Conservation (phyloP, 108 stramenopile genomes). For the Fragilaria crotonensis region DNA sequence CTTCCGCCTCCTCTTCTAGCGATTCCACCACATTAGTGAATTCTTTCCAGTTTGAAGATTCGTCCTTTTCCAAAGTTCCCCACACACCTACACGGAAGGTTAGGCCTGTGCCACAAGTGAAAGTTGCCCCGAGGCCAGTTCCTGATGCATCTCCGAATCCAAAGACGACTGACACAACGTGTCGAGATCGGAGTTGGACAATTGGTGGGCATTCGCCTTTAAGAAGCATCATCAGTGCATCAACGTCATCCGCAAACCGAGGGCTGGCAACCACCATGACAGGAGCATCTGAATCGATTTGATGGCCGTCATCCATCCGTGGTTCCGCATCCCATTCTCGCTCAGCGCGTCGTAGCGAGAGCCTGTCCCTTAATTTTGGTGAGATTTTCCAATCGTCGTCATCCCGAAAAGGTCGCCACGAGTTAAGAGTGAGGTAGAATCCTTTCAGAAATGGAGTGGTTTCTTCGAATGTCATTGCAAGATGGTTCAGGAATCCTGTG, state of each 20-base stretch:
- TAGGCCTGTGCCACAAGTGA: too few species aligned
- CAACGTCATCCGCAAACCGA: slow-evolving; percentile 20
- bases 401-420: slow-evolving; percentile 26
- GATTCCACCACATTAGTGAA: too few species aligned
- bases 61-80: neutral
- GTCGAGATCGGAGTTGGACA: neutral
- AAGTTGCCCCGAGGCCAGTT: slow-evolving; percentile 25
- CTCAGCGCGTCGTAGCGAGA: too few species aligned
- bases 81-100: slow-evolving; percentile 8
- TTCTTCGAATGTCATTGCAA: too few species aligned
- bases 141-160: slow-evolving; percentile 43
- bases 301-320: too few species aligned
- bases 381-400: slow-evolving; percentile 33
- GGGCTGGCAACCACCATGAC: slow-evolving; percentile 15
- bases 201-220: slow-evolving; percentile 4
- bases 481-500: too few species aligned
- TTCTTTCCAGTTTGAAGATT: slow-evolving; percentile 25
- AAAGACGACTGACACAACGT: slow-evolving; percentile 7
- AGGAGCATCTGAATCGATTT: too few species aligned
- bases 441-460: slow-evolving; percentile 43
- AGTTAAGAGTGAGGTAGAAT: slow-evolving; percentile 31
- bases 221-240: slow-evolving; percentile 7
- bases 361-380: too few species aligned
- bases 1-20: too few species aligned
- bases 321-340: too few species aligned